A percentile compares a stretch with the other conserved stretches of the same genome.
Conservation (phyloP, 2,329 filamentous ascomycete genomes). For the Thermothelomyces thermophilus region DNA sequence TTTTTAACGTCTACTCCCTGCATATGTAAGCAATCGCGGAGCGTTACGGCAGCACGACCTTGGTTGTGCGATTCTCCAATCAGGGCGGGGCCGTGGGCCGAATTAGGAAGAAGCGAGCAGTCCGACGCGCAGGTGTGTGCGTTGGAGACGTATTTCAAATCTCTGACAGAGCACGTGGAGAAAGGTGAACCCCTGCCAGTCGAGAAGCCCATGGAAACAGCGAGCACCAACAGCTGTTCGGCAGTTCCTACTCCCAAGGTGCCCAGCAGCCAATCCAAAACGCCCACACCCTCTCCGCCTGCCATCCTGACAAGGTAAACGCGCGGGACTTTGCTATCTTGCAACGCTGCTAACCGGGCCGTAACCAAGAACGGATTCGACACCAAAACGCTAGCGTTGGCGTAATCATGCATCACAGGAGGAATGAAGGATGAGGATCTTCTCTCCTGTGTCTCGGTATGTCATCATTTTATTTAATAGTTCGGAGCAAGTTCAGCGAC, state of each 20-base stretch:
- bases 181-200: background rate
- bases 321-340: no score
- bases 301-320: background rate
- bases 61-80: conserved; percentile 9
- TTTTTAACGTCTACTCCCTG: background rate
- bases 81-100: conserved; percentile 4
- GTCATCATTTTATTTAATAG: no score
- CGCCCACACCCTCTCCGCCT: no score
- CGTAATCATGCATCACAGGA: no score
- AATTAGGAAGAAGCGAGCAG: background rate
- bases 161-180: background rate
- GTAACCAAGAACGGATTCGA: no score
- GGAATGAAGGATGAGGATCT: no score
- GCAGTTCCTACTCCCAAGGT: background rate
- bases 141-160: conserved; percentile 11
- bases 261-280: background rate
- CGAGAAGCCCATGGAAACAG: background rate
- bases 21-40: background rate
- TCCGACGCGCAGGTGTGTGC: background rate
- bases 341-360: no score
- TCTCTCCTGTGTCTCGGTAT: no score
- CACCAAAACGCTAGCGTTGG: no score
- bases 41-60: background rate
- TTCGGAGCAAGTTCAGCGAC: no score
- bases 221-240: background rate